Base-by-base conservation (phyloP, 768 basidiomycete species). In the Glaciozyma martinii region DNA sequence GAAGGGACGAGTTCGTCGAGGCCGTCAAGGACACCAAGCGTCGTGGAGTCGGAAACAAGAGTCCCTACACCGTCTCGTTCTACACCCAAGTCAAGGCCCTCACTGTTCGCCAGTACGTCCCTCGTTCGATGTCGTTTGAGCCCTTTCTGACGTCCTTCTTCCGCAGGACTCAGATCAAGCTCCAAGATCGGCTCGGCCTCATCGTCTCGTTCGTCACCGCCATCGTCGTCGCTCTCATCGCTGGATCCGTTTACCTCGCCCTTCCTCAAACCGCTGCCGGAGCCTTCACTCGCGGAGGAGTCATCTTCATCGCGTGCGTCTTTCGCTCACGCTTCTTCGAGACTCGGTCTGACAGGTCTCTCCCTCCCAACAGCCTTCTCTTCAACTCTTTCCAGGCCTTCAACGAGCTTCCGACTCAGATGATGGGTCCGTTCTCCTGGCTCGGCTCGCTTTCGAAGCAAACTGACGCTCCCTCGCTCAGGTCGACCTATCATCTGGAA, bases 1-100 rank as follows among this genome's bases (percentile, higher is more conserved):
- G 73, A 69, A 86, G 88, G 73, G 83, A 87, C 57, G 81, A 83
- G 2, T 93, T 93, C 80, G 82, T 85, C 53, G 81, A 80, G 13
- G 86, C 89, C 0, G 87, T 90, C 3, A 78, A 81, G 40, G 83
- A 82, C 16, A 3, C 83, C 30, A 61, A 61, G 54, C 16, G 54
- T 13, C 13, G 25, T 10, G 61, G 54, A 3, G 30, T 46, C 19
- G 32, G 52, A 10, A 47, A 37, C n/a, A 84, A 85, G 77, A 88
- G 85, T 66, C 87, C 88, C 3, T 92, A 90, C 75, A 90, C 88
- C 6, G 82, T 90, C 43, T 84, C 86, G 8, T 88, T 89, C 77
- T 76, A 76, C 43, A 82, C 83, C 0, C 90, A 93, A 73, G 84
- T 89, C 46, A 77, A 80, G 72, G 85, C 86, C 1, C 78, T 90